Evolutionary conservation across 164 flowering plant genomes (phyloP), one percentile per base, ranked within the genome.

Genomic region (Stephania yunnanensis): DNA sequence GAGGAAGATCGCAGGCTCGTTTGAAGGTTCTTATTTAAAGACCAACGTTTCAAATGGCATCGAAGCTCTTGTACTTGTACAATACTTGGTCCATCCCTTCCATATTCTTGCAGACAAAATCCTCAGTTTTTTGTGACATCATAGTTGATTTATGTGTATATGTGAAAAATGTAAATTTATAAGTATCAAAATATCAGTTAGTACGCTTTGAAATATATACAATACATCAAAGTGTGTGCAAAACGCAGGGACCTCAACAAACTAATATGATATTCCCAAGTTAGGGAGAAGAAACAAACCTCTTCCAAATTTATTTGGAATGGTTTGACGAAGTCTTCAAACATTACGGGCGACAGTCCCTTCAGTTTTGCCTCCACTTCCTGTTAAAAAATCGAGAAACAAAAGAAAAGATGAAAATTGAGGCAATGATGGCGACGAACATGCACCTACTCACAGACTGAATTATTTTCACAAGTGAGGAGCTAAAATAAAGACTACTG

Each of bases 281-380:
- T 20, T 4, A 75, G 42, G 22, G 53, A 1, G 31, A 67, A 42
- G 68, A 30, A 50, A 46, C 45, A 31, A 83, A 95, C 98, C 97
- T 89, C 89, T 10, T 89, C 92, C 68, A 82, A 72, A 83, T 90
- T 87, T 70, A 95, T 88, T 83, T 89, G 94, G 86, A 81, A 91
- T 71, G 94, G 92, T 79, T 86, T 77, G 45, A 81, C 89, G 76
- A 90, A 87, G 84, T 95, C 97, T 77, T 95, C 97, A 74, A 93
- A 87, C 97, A 92, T 90, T n/a, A 81, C 68, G 7, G 97, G 97
- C 46, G 90, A 87, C 25, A 92, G 75, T 68, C 70, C 87, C 85
- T 86, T 83, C 87, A 95, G 83, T 79, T 63, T 85, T 74, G 87
- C 92, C 73, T 88, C 84, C 58, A 93, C 97, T 80, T 95, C 98